Evolutionary conservation across 306 rosid species (phyloP).

Genomic region (Rosa rugosa): DNA sequence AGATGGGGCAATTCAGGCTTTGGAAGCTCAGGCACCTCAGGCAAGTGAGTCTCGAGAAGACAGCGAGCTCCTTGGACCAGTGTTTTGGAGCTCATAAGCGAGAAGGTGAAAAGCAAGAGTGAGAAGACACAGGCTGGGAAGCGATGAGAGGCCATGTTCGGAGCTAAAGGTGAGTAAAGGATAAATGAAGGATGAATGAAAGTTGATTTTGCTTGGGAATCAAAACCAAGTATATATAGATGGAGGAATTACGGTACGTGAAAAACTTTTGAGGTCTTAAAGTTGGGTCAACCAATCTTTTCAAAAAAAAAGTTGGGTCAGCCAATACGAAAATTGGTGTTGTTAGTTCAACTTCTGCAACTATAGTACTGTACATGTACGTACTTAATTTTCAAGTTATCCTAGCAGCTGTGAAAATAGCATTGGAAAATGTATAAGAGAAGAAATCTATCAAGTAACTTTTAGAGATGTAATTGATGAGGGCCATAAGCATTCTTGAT

Average conservation of each 20-base stretch:
- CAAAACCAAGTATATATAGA: not conserved
- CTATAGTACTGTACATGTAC: not conserved
- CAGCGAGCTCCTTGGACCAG: constrained; percentile 40
- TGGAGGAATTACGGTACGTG: not conserved
- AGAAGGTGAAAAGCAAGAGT: constrained; percentile 28
- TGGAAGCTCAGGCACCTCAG: constrained; percentile 3
- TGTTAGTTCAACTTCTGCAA: constrained; percentile 8
- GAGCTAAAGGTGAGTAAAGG: not conserved
- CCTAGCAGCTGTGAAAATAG: not conserved
- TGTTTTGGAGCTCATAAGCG: constrained; percentile 29
- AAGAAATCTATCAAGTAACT: not conserved
- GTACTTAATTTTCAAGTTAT: not conserved
- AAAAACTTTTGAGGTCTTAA: not conserved
- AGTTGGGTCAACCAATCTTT: not conserved
- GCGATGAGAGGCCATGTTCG: constrained; percentile 35
- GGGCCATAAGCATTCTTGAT: not conserved
- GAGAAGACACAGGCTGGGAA: constrained; percentile 26
- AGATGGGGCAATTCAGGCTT: constrained; percentile 25
- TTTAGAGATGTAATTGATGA: not conserved
- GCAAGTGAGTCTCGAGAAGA: constrained; percentile 18
- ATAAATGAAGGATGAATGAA: not conserved
- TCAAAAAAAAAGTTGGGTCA: not conserved
- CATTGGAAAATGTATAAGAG: not conserved
- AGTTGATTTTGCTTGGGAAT: not conserved
- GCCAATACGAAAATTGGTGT: not conserved